phyloP scores from a whole-genome alignment of 2,329 filamentous ascomycete species.

The Raffaelea deltoideospora region DNA sequence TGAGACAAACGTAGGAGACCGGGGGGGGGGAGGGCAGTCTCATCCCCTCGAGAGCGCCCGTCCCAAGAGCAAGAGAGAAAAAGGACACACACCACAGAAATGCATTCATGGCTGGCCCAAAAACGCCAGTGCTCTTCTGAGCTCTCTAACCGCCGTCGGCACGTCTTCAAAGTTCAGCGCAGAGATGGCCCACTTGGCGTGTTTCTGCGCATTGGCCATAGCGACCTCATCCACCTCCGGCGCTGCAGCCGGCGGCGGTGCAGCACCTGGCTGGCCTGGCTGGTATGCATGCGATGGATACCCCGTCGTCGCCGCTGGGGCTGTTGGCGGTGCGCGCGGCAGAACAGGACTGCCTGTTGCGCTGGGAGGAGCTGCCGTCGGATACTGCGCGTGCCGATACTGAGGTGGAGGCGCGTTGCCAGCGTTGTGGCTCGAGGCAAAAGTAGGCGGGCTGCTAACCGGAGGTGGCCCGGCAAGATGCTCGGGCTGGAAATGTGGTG shows the following conservation, averaged over 20 bases:
- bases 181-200: conserved; percentile 93
- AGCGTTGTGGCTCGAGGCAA: neutral
- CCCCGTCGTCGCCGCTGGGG: neutral
- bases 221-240: conserved; percentile 49
- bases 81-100: neutral
- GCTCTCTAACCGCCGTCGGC: conserved; percentile 71
- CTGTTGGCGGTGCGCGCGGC: no score
- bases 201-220: conserved; percentile 75
- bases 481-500: conserved; percentile 10
- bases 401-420: neutral
- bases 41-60: no score
- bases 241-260: conserved; percentile 6
- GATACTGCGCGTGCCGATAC: no score
- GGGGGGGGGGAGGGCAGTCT: no score
- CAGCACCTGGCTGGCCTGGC: conserved; percentile 8
- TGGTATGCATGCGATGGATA: neutral
- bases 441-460: neutral
- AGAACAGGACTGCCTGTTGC: no score
- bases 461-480: neutral
- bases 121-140: conserved; percentile 56
- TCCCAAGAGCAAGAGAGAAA: no score
- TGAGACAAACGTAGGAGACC: no score
- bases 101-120: conserved; percentile 44
- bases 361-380: no score
- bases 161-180: conserved; percentile 95